Base-by-base conservation (phyloP, 1,284 basidiomycete genomes). In the Cerioporus squamosus region DNA sequence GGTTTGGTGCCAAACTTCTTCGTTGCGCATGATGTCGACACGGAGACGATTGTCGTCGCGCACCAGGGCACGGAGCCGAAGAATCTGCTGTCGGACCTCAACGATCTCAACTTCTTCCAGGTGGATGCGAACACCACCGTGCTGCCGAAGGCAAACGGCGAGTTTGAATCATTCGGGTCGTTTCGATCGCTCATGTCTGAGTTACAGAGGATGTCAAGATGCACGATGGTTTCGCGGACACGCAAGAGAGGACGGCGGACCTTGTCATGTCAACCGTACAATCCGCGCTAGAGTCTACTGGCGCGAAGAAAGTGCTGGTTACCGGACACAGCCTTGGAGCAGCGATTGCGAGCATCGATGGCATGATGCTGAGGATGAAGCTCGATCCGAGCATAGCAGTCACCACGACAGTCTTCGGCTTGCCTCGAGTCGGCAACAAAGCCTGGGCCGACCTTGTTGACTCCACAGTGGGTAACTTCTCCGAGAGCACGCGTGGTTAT, bases 381-480 rank as follows among this genome's bases (percentile, higher is more conserved):
- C 72, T 80, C 23, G 56, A 63, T 42, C 40, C 50, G 36, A 59
- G 53, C 44, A 26, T 63, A 8, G 31, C 43, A 8, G 39, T 63
- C 42, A 53, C 55, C 24, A 48, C 51, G 29, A 58, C 56, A 33
- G 62, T 64, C 22, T 64, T 61, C 47, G 63, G 63, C n/a, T 39
- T 65, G 15, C 80, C 80, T 0, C 70, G 80, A 5, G 57, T 67
- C 14, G 79, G 80, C 0, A 79, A 82, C 68, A 65, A 77, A 61
- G 74, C 64, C 10, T 81, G 75, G 69, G 80, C 81, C 1, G 67
- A 81, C 60, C 75, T 80, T 59, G 70, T 81, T 43, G 78, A 80
- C 65, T 75, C 55, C 68, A 71, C 10, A 49, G 62, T 38, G 56
- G 60, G 29, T 69, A 70, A 55, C 55, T 22, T 3, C 5, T 36